phyloP scores from a whole-genome alignment of 1,139 yeast species.

The Kodamaea derodonti region DNA sequence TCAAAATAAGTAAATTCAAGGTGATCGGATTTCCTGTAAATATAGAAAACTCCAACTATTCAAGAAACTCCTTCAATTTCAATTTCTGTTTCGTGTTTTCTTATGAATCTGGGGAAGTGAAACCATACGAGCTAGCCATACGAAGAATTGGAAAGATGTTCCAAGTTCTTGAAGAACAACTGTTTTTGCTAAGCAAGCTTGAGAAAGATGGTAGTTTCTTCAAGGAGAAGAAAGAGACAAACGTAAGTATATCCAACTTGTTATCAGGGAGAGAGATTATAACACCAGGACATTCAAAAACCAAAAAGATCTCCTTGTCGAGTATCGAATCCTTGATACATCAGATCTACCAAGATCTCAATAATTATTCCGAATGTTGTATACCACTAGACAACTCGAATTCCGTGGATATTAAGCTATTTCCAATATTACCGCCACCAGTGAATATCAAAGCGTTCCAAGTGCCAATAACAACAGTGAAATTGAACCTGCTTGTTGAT shows the following conservation, averaged over 20 bases:
- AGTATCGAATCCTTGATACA: slow-evolving; percentile 79
- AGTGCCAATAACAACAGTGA: slow-evolving; percentile 86
- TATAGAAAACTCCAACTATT: slow-evolving; percentile 68
- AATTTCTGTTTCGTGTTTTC: slow-evolving; percentile 90
- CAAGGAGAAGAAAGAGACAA: slow-evolving; percentile 14
- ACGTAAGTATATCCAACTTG: slow-evolving; percentile 8
- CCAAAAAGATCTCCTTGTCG: slow-evolving; percentile 44
- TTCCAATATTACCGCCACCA: slow-evolving; percentile 85
- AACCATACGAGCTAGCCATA: slow-evolving; percentile 84
- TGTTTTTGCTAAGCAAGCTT: slow-evolving; percentile 62
- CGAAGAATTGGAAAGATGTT: slow-evolving; percentile 85
- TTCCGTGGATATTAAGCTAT: slow-evolving; percentile 85
- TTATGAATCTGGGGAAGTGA: slow-evolving; percentile 66
- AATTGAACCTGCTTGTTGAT: slow-evolving; percentile 67
- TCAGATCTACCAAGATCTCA: slow-evolving; percentile 88
- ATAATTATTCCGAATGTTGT: slow-evolving; percentile 91
- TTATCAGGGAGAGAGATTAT: slow-evolving; percentile 10
- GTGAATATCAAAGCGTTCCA: slow-evolving; percentile 68
- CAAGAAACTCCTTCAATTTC: slow-evolving; percentile 88
- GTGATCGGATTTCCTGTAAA: slow-evolving; percentile 91
- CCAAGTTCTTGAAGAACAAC: slow-evolving; percentile 86
- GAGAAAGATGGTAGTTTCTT: slow-evolving; percentile 37
- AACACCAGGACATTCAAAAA: slow-evolving; percentile 42
- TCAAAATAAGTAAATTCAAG: slow-evolving; percentile 66
- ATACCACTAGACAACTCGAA: slow-evolving; percentile 90